These are phyloP conservation scores for Coriaria nepalensis DNA, from an alignment of 306 rosid genomes.

Conservation along the genomic window DNA sequence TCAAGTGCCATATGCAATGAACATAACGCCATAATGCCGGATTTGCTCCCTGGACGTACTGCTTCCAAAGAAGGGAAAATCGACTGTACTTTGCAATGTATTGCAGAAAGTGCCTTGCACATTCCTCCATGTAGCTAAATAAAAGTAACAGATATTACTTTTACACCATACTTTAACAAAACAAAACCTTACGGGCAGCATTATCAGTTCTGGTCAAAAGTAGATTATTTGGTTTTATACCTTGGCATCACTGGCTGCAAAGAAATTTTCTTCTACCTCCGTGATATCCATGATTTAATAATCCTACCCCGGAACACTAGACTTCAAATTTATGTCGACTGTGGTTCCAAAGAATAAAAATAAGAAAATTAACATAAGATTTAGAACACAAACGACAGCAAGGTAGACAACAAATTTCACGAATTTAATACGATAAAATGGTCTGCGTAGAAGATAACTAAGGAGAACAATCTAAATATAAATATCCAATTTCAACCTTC, in stretches of 20 bases:
- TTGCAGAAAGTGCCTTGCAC: constrained; percentile 77
- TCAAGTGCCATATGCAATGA: constrained; percentile 86
- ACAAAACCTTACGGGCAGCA: no score
- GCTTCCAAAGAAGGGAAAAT: constrained; percentile 92
- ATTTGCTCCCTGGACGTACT: constrained; percentile 88
- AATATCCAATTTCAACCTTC: constrained; percentile 6
- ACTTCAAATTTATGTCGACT: constrained; percentile 1
- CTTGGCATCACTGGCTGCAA: constrained; percentile 11
- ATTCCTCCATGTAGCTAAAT: constrained; percentile 80
- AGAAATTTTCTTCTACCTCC: constrained; percentile 8
- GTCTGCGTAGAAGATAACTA: no score
- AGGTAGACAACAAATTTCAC: not conserved
- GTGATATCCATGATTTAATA: constrained; percentile 10
- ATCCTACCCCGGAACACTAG: no score
- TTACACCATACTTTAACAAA: no score
- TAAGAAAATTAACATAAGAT: not conserved
- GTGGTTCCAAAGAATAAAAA: constrained; percentile 4
- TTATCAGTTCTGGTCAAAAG: no score
- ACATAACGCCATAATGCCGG: constrained; percentile 92
- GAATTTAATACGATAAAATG: not conserved
- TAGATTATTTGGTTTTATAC: not conserved
- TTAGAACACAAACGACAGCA: not conserved
- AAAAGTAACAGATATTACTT: constrained; percentile 13
- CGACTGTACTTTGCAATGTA: constrained; percentile 63
- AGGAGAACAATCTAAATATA: constrained; percentile 1